phyloP scores from a whole-genome alignment of 768 basidiomycete species.

The Tremella mesenterica region DNA sequence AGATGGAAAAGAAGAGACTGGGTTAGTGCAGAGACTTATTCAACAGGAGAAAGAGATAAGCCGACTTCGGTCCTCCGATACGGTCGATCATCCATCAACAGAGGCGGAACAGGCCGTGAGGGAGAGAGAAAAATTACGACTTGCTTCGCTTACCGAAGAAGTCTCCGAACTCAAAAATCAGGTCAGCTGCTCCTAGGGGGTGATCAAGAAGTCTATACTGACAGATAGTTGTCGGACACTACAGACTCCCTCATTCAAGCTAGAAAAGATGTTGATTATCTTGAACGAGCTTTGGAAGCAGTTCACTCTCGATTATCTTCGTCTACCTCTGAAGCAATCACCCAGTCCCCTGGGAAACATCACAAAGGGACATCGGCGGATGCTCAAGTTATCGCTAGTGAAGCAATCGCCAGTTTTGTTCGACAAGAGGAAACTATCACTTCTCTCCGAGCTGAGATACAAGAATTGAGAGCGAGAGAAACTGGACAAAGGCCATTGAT shows the following conservation, averaged over 20 bases:
- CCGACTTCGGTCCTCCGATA: slow-evolving; percentile 20
- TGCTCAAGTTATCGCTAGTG: slow-evolving; percentile 60
- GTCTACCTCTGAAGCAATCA: neutral
- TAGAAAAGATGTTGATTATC: slow-evolving; percentile 59
- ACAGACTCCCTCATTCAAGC: neutral
- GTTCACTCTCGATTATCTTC: slow-evolving; percentile 70
- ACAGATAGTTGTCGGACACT: neutral
- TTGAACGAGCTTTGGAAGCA: slow-evolving; percentile 79
- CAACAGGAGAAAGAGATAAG: slow-evolving; percentile 78
- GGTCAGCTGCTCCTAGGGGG: slow-evolving; percentile 47
- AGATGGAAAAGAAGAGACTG: slow-evolving; percentile 39
- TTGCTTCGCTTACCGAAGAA: slow-evolving; percentile 59
- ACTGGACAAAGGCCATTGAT: too few species aligned
- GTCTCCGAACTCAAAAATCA: slow-evolving; percentile 61
- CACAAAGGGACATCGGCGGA: slow-evolving; percentile 47
- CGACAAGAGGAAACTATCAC: slow-evolving; percentile 62
- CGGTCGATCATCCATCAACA: neutral
- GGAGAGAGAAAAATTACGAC: slow-evolving; percentile 56
- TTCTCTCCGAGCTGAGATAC: slow-evolving; percentile 45
- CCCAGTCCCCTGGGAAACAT: neutral
- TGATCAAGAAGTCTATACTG: neutral
- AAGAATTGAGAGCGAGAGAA: slow-evolving; percentile 45
- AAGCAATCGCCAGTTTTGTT: slow-evolving; percentile 60
- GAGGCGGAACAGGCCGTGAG: slow-evolving; percentile 46
- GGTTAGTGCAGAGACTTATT: slow-evolving; percentile 67